phyloP scores from a whole-genome alignment of 495 filamentous ascomycete species.

The Aspergillus cristatus region DNA sequence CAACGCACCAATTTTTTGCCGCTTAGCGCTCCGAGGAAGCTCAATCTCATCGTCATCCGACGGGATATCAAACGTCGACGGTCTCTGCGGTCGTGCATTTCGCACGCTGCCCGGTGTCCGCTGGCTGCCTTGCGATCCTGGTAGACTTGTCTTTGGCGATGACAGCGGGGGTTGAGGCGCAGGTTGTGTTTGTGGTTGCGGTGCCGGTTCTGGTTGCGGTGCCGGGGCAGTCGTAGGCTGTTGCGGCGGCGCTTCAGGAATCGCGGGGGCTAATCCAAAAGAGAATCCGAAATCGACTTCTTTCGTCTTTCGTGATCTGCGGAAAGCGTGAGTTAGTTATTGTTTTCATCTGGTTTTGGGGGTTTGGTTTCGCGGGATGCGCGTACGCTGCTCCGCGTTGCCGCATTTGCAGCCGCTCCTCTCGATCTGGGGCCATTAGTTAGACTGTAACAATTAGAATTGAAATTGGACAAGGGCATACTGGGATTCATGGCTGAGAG shows the following conservation, averaged over 20 bases:
- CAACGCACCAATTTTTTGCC: constrained; percentile 21
- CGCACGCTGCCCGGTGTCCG: constrained; percentile 17
- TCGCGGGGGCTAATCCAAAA: constrained; percentile 25
- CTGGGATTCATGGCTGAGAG: constrained; percentile 35
- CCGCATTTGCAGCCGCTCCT: constrained; percentile 49
- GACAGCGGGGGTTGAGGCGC: constrained; percentile 5
- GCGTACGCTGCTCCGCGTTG: constrained; percentile 51
- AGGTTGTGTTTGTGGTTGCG: neutral
- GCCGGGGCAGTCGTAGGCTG: no score
- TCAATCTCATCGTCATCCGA: constrained; percentile 11
- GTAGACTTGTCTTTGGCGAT: neutral
- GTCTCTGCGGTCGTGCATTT: constrained; percentile 14
- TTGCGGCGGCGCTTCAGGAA: constrained; percentile 8
- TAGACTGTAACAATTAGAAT: no score
- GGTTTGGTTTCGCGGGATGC: constrained; percentile 26
- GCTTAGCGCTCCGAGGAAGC: constrained; percentile 16
- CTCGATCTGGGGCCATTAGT: no score
- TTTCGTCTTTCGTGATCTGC: constrained; percentile 38
- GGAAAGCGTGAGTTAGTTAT: constrained; percentile 10
- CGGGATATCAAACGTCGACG: constrained; percentile 15
- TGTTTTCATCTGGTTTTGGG: constrained; percentile 5
- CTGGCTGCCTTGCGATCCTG: constrained; percentile 2
- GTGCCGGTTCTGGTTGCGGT: constrained; percentile 11
- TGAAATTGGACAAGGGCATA: constrained; percentile 13
- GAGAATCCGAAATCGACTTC: constrained; percentile 44